These are phyloP conservation scores for Lachancea mirantina DNA, from an alignment of 805 yeast genomes.

Conservation along the genomic window DNA sequence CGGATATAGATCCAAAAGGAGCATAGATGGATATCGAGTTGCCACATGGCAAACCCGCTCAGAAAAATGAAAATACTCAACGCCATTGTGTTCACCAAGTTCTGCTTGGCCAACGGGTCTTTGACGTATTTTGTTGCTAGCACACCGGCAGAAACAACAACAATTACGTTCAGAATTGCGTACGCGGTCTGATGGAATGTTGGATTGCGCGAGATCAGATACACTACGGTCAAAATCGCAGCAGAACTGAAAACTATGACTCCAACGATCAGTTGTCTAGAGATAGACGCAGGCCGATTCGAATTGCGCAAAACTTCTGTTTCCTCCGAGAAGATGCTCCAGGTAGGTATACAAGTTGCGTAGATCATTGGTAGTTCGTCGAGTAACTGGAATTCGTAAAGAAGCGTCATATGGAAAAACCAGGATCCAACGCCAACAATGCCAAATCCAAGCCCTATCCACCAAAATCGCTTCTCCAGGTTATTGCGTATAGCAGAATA, in stretches of 20 bases:
- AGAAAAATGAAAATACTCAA: constrained; percentile 58
- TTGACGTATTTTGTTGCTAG: constrained; percentile 49
- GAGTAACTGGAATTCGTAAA: constrained; percentile 80
- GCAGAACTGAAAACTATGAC: constrained; percentile 14
- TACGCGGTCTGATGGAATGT: constrained; percentile 84
- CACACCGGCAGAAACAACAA: constrained; percentile 52
- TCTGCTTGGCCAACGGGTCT: constrained; percentile 39
- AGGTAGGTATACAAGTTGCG: constrained; percentile 92
- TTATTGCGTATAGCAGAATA: constrained; percentile 51
- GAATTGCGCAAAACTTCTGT: constrained; percentile 20
- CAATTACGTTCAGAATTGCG: constrained; percentile 66
- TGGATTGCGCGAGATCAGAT: constrained; percentile 70
- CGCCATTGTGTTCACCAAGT: constrained; percentile 48
- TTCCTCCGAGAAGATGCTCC: constrained; percentile 69
- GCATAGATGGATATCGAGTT: constrained; percentile 79
- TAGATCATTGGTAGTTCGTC: constrained; percentile 98
- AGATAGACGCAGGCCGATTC: constrained; percentile 11
- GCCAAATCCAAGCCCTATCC: constrained; percentile 72
- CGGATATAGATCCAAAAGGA: constrained; percentile 48
- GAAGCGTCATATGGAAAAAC: constrained; percentile 93
- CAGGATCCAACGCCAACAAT: constrained; percentile 91
- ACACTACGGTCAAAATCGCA: constrained; percentile 35
- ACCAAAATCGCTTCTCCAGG: constrained; percentile 62
- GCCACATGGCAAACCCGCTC: constrained; percentile 81
- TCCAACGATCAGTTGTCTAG: constrained; percentile 9